phyloP scores from a whole-genome alignment of 1,284 basidiomycete species.

The Erythrobasidium hasegawianum region DNA sequence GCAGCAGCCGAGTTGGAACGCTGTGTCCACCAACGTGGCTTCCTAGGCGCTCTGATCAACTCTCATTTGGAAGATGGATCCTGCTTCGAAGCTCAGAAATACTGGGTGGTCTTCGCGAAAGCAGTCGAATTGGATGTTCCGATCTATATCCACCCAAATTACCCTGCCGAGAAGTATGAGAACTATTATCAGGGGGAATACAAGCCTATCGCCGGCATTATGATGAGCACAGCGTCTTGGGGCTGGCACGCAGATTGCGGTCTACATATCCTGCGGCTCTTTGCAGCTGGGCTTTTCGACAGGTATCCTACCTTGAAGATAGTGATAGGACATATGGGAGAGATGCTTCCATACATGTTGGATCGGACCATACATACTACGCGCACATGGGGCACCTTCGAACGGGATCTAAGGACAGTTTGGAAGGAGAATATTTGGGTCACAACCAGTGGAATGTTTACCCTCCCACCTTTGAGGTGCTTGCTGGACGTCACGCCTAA shows the following conservation, averaged over 20 bases:
- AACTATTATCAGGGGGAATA: neutral
- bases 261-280: neutral
- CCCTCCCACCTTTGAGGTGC: neutral
- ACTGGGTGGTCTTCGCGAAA: neutral
- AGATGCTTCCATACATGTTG: neutral
- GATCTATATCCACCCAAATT: conserved; percentile 1
- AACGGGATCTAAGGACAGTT: neutral
- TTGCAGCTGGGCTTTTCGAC: neutral
- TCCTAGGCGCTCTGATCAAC: neutral
- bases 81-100: neutral
- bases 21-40: neutral
- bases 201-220: neutral
- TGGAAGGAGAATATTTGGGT: neutral
- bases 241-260: neutral
- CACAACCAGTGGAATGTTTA: neutral
- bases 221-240: neutral
- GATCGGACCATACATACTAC: neutral
- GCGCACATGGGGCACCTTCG: neutral
- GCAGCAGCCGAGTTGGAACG: neutral
- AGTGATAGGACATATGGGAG: conserved; percentile 4
- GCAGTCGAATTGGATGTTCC: neutral
- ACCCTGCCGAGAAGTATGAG: neutral
- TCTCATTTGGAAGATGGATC: neutral
- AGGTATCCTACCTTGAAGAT: neutral
- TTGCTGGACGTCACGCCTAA: neutral